Evolutionary conservation across 306 rosid genomes (phyloP), one percentile per base, ranked within the genome.

Genomic region (Adenanthera pavonina): DNA sequence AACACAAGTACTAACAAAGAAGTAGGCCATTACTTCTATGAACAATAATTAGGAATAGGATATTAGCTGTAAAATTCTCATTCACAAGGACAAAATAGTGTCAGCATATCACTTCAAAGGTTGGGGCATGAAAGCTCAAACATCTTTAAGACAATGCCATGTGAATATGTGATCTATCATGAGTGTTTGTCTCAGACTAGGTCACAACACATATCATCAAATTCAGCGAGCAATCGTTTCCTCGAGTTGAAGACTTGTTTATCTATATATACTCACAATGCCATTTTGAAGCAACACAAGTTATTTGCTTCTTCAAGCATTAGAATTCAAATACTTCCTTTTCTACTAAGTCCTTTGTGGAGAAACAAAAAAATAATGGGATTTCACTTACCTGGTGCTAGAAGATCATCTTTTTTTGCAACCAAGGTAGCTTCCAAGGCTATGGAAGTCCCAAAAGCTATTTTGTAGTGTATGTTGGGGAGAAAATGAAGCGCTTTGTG

Each of bases 381-480:
- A 41, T 79, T 87, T 33, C 80, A 6, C 40, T 41, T 82, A 1
- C 83, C 85, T 19, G 33, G 49, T 17, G 53, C 54, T 5, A 59
- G 36, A 86, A 36, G 51, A 8, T 19, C 74, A 20, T 61, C 82
- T 73, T 65, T 51, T 47, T 35, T 66, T 15, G 76, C 35, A 73
- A 64, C n/a, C 33, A 53, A 77, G 69, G 76, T 44, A 49, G 35
- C 56, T 60, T 36, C 59, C 12, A 78, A 78, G 57, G 1, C 19
- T 53, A 14, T 25, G 10, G 85, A 80, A 34, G 84, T 88, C 12
- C 84, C 86, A 7, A 78, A 60, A 87, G 47, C 3, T 38, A 16
- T 65, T 0, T 65, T 65, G 48, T 14, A 36, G 30, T 65, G 6
- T 38, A 65, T 38, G 48, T 38, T 65, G 48, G 71, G 38, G 71